Conservation (phyloP, 2,329 filamentous ascomycete genomes). For the Arthroderma sp. region DNA sequence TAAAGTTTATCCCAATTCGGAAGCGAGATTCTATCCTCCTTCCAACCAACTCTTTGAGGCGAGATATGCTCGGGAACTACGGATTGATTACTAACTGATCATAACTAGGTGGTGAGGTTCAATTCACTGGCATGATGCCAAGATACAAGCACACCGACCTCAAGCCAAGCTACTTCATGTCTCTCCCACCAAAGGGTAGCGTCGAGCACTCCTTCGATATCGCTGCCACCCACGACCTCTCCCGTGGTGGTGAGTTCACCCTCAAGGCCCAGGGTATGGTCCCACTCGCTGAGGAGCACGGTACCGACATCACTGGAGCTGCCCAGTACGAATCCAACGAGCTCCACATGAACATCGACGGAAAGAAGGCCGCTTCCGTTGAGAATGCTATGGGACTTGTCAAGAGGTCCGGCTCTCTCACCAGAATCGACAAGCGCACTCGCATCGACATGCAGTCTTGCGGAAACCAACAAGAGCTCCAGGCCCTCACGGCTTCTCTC, state of each 20-base stretch:
- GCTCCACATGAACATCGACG: constrained; percentile 47
- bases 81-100: not conserved
- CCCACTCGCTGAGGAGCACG: constrained; percentile 4
- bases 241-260: constrained; percentile 6
- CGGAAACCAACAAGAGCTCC: not conserved
- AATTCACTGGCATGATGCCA: constrained; percentile 8
- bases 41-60: not conserved
- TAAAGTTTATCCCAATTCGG: not conserved
- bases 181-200: constrained; percentile 7
- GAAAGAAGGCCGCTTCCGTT: constrained; percentile 33
- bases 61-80: no score
- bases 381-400: not conserved
- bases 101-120: constrained; percentile 6
- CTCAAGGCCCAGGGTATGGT: constrained; percentile 8
- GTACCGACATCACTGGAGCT: constrained; percentile 40
- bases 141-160: constrained; percentile 1
- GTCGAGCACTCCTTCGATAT: constrained; percentile 11
- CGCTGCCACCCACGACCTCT: constrained; percentile 11
- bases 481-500: not conserved
- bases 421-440: not conserved
- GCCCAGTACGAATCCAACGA: constrained; percentile 49
- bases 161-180: constrained; percentile 3
- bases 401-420: not conserved
- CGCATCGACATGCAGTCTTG: not conserved
- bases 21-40: not conserved